Conservation (phyloP, 2,329 filamentous ascomycete species). For the Xylariaceae sp. region DNA sequence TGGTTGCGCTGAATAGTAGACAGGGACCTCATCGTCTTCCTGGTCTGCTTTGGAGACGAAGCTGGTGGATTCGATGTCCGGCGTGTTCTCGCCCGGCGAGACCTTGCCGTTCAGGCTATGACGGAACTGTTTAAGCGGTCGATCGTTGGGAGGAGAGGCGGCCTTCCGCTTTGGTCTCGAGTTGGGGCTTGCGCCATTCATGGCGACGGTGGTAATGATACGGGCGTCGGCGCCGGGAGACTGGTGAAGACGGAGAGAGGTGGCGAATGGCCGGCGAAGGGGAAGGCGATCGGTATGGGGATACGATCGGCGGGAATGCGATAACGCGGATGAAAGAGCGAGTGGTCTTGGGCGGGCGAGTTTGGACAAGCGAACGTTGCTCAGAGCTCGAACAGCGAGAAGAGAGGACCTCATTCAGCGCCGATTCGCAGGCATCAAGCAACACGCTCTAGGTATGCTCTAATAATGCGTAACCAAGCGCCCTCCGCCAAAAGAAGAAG, state of each 20-base stretch:
- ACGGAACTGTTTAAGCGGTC: slow-evolving; percentile 40
- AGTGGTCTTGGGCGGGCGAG: slow-evolving; percentile 10
- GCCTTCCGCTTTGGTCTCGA: slow-evolving; percentile 50
- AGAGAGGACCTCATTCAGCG: slow-evolving; percentile 26
- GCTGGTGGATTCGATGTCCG: slow-evolving; percentile 34
- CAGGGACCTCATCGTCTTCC: slow-evolving; percentile 39
- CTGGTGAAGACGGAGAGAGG: not conserved
- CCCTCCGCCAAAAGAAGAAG: slow-evolving; percentile 5
- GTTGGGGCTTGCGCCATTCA: slow-evolving; percentile 41
- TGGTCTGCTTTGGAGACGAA: slow-evolving; percentile 37
- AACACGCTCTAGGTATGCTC: not conserved
- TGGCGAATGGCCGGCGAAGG: not conserved
- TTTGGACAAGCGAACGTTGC: slow-evolving; percentile 12
- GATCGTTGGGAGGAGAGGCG: slow-evolving; percentile 38
- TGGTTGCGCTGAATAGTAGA: slow-evolving; percentile 35
- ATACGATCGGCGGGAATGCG: not conserved
- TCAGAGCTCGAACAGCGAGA: slow-evolving; percentile 23
- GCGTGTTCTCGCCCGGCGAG: slow-evolving; percentile 47
- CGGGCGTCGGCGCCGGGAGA: not conserved
- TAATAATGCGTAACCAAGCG: slow-evolving; percentile 6
- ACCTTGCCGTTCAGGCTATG: slow-evolving; percentile 42
- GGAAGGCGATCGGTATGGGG: not conserved
- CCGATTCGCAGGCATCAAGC: slow-evolving; percentile 14
- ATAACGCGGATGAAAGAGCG: not conserved
- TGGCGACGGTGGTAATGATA: slow-evolving; percentile 25